Conservation (phyloP, 2,329 filamentous ascomycete genomes). For the Colletotrichum siamense region DNA sequence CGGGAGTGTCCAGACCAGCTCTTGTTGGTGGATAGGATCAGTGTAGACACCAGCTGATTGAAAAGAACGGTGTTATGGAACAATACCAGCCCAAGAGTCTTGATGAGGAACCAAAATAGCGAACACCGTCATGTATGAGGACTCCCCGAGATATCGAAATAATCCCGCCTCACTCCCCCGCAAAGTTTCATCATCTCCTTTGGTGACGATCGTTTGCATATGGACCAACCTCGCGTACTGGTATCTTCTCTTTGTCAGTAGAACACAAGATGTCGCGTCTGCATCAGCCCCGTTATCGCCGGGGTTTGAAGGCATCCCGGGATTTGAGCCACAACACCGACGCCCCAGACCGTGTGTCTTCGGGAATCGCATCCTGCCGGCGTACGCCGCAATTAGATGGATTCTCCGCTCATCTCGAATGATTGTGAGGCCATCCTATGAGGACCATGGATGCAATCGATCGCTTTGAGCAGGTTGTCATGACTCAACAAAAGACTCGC, state of each 20-base stretch:
- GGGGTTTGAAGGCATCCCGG: constrained; percentile 25
- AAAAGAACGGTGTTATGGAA: neutral
- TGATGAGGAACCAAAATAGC: neutral
- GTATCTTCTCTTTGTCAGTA: neutral
- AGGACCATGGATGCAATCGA: neutral
- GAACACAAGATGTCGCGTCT: neutral
- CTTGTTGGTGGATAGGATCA: neutral
- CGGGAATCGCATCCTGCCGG: neutral
- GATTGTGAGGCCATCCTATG: neutral
- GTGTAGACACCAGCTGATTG: neutral
- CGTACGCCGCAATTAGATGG: neutral
- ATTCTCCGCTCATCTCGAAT: neutral
- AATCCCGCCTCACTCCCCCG: neutral
- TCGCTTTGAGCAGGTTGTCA: neutral
- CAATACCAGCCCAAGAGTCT: neutral
- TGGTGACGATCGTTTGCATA: neutral
- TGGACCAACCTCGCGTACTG: neutral
- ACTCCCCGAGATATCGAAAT: neutral
- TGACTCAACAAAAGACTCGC: neutral
- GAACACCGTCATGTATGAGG: neutral
- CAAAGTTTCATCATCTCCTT: neutral
- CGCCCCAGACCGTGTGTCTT: neutral
- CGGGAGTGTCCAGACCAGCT: neutral
- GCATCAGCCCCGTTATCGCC: neutral
- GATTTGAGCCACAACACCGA: constrained; percentile 17